These are phyloP conservation scores for Penicillium sp. DNA, from an alignment of 2,329 filamentous ascomycete species.

Conservation along the genomic window DNA sequence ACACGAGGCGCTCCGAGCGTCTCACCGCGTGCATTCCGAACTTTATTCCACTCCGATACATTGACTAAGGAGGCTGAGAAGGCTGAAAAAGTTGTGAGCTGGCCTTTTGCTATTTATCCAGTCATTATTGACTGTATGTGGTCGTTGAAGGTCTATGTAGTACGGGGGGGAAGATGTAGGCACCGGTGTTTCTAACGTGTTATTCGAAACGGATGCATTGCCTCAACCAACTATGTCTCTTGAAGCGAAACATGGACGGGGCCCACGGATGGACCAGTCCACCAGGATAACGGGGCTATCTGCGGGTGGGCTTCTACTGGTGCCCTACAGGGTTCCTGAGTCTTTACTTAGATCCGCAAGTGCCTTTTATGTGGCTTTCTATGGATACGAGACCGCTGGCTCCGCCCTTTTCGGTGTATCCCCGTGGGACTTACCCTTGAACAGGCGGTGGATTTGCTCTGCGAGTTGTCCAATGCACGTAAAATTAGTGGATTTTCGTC, in stretches of 20 bases:
- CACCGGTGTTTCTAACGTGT: neutral
- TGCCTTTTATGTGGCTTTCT: neutral
- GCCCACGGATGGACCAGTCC: neutral
- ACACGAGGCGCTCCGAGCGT: neutral
- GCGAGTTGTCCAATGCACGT: neutral
- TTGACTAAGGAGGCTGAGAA: neutral
- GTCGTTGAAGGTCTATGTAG: too few species aligned
- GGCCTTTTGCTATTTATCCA: neutral
- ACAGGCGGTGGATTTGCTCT: conserved; percentile 2
- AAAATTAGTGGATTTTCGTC: neutral
- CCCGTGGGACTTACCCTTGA: neutral
- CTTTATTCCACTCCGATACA: neutral
- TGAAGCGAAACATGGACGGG: neutral
- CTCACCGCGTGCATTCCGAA: neutral
- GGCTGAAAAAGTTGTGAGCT: neutral
- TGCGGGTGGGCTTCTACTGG: neutral
- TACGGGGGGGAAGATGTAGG: neutral
- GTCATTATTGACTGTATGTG: neutral
- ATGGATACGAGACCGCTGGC: neutral
- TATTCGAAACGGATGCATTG: neutral
- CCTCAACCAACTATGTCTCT: neutral
- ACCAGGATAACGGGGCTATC: neutral
- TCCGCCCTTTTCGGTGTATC: conserved; percentile 1
- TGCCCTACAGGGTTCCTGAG: neutral
- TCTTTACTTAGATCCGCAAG: neutral